Percentiles rank a stretch among this genome's conserved stretches.
phyloP scores from a whole-genome alignment of 345 rosid genomes.

The Hevea brasiliensis region DNA sequence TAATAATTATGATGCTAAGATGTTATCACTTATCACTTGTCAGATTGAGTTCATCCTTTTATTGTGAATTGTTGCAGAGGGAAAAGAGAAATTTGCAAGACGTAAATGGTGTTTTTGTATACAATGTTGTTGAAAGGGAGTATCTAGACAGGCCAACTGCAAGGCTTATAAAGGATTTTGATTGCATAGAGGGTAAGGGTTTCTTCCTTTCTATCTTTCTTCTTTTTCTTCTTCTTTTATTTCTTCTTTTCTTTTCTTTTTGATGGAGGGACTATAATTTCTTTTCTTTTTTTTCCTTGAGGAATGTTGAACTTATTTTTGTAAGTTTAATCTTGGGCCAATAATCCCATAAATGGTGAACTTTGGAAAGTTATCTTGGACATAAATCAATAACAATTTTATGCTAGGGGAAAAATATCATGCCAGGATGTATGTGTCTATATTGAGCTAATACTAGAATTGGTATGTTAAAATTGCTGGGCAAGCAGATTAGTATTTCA shows the following conservation, averaged over 20 bases:
- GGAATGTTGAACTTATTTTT: neutral
- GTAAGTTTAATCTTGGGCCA: neutral
- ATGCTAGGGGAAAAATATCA: neutral
- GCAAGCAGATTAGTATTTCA: neutral
- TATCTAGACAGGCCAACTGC: constrained; percentile 83
- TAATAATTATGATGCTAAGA: neutral
- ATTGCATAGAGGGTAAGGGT: constrained; percentile 58
- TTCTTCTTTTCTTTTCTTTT: neutral
- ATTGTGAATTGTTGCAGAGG: constrained; percentile 53
- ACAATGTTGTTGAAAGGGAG: constrained; percentile 74
- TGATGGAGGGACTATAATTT: neutral
- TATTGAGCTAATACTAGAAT: neutral
- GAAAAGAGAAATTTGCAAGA: constrained; percentile 91
- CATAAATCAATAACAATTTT: neutral
- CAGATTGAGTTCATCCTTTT: constrained; percentile 4
- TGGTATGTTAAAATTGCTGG: neutral
- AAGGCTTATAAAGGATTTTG: constrained; percentile 77
- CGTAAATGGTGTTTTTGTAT: constrained; percentile 71
- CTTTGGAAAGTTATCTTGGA: neutral
- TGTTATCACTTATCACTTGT: neutral
- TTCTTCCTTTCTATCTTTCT: neutral
- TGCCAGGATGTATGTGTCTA: neutral
- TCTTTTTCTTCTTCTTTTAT: too few species aligned
- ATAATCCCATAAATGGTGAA: neutral
- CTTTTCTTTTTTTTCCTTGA: neutral